Conservation (phyloP, 2,329 filamentous ascomycete genomes). For the Coniochaeta sp. region DNA sequence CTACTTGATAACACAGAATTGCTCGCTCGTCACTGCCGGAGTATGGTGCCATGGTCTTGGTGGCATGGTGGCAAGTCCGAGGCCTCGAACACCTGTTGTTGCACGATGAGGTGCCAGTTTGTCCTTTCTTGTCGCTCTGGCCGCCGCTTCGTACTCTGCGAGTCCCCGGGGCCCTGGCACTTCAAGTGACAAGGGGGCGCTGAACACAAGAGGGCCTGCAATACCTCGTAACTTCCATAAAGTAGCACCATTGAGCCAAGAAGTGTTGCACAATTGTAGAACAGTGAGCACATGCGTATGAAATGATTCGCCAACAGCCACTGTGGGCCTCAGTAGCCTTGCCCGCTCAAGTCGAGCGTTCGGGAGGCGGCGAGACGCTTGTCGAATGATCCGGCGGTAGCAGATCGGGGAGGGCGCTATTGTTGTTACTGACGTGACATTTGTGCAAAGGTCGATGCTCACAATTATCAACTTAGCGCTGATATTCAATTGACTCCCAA, state of each 20-base stretch:
- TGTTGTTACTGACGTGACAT: neutral
- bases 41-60: neutral
- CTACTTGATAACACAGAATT: too few species aligned
- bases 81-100: neutral
- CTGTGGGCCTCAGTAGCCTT: neutral
- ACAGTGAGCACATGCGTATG: neutral
- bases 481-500: neutral
- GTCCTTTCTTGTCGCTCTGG: neutral
- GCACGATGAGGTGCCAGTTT: neutral
- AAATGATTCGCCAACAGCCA: neutral
- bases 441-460: neutral
- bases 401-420: neutral
- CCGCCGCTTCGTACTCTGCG: neutral
- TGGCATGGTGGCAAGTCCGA: neutral
- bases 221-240: neutral
- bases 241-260: neutral
- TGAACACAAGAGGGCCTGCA: too few species aligned
- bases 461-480: neutral
- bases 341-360: neutral
- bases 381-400: neutral
- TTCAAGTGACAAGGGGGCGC: too few species aligned
- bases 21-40: neutral
- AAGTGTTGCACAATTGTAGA: neutral
- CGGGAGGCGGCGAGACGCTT: neutral
- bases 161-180: neutral